Conservation (phyloP, 2,329 filamentous ascomycete genomes). For the Ploettnerulaceae sp. region DNA sequence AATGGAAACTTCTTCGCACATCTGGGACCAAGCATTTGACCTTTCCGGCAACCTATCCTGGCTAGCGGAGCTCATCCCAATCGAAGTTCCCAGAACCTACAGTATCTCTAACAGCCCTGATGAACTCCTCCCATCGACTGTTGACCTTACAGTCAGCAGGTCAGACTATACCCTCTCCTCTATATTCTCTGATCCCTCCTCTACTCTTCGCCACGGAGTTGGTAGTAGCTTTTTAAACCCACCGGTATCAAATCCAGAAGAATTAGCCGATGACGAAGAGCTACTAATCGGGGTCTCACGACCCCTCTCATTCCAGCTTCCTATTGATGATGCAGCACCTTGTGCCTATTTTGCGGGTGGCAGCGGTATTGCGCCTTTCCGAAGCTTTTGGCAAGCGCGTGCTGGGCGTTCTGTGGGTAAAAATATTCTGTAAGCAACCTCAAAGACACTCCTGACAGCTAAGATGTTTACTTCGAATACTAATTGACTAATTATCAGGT, state of each 20-base stretch:
- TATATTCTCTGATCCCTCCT: constrained; percentile 7
- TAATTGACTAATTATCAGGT: too few relatives aligned
- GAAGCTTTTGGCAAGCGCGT: constrained; percentile 49
- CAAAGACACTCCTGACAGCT: too few relatives aligned
- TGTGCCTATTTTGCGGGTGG: constrained; percentile 51
- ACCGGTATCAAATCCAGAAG: constrained; percentile 36
- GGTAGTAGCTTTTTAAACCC: constrained; percentile 53
- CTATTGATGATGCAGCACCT: constrained; percentile 45
- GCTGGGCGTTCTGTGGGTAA: constrained; percentile 39
- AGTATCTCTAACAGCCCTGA: constrained; percentile 48
- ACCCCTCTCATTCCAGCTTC: constrained; percentile 48
- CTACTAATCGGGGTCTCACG: constrained; percentile 49
- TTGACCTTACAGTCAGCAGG: constrained; percentile 48
- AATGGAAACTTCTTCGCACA: constrained; percentile 42
- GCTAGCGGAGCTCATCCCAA: constrained; percentile 42
- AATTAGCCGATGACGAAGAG: constrained; percentile 41
- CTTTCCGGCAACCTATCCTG: constrained; percentile 38
- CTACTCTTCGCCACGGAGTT: constrained; percentile 40
- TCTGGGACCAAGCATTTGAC: constrained; percentile 48
- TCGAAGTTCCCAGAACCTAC: constrained; percentile 50
- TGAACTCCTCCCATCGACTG: constrained; percentile 46
- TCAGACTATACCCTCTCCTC: constrained; percentile 46
- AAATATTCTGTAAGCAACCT: constrained; percentile 45
- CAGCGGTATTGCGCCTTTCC: constrained; percentile 49
- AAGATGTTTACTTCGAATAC: too few relatives aligned